A percentile compares a stretch with the other conserved stretches of the same genome.
These are phyloP conservation scores for Syncephalastrum racemosum DNA, from an alignment of 371 early-diverging fungal genomes.

Conservation along the genomic window DNA sequence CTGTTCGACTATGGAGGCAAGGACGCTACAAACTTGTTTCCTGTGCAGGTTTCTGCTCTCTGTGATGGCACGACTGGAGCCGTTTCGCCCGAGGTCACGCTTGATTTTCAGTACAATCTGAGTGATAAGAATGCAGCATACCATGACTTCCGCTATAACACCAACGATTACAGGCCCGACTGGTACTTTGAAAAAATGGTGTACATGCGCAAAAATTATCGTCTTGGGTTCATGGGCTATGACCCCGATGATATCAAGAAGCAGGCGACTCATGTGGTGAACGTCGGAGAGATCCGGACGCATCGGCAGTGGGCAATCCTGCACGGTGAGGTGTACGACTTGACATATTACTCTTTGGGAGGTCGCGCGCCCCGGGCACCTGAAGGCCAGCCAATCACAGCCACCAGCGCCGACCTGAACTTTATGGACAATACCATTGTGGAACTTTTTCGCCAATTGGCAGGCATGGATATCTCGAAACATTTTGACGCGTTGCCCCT, in stretches of 20 bases:
- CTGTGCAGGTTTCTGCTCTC: slow-evolving; percentile 68
- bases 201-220: slow-evolving; percentile 51
- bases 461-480: slow-evolving; percentile 69
- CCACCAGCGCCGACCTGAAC: slow-evolving; percentile 57
- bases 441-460: slow-evolving; percentile 60
- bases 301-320: slow-evolving; percentile 47
- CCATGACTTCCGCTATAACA: slow-evolving; percentile 40
- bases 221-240: slow-evolving; percentile 44
- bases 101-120: slow-evolving; percentile 39
- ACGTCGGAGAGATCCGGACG: slow-evolving; percentile 37
- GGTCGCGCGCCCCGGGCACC: slow-evolving; percentile 42
- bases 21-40: slow-evolving; percentile 69
- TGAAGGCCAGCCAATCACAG: slow-evolving; percentile 25
- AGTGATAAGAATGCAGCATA: slow-evolving; percentile 39
- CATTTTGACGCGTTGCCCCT: slow-evolving; percentile 55
- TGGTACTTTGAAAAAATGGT: slow-evolving; percentile 57
- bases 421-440: slow-evolving; percentile 62
- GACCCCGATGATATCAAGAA: slow-evolving; percentile 31
- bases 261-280: slow-evolving; percentile 38
- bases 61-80: slow-evolving; percentile 43
- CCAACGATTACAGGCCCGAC: slow-evolving; percentile 42
- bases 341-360: slow-evolving; percentile 44
- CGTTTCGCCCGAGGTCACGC: slow-evolving; percentile 31
- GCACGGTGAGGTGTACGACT: slow-evolving; percentile 45
- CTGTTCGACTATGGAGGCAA: slow-evolving; percentile 64